A percentile compares a stretch with the other conserved stretches of the same genome.
These are phyloP conservation scores for Ophiostoma tasmaniense DNA, from an alignment of 2,329 filamentous ascomycete species.

Conservation along the genomic window DNA sequence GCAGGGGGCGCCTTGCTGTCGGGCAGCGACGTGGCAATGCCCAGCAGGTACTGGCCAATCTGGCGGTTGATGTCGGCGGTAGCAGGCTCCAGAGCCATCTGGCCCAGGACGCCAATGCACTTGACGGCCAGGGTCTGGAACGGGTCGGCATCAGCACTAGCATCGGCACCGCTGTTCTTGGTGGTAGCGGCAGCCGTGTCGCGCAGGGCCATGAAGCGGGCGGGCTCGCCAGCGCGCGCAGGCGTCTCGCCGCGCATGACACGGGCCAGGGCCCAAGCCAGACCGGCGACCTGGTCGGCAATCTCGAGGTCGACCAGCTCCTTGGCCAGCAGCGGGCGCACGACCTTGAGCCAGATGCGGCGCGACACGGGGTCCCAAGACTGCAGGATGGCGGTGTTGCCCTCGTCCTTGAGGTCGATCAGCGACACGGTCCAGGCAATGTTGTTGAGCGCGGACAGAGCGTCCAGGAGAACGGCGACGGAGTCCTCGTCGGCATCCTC, in stretches of 20 bases:
- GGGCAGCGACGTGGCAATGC: constrained; percentile 41
- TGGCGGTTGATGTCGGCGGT: constrained; percentile 49
- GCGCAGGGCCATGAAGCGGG: constrained; percentile 57
- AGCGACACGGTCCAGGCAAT: constrained; percentile 58
- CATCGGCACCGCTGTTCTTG: constrained; percentile 21
- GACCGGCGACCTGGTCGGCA: constrained; percentile 51
- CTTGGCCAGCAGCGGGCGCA: constrained; percentile 49
- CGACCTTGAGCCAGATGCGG: constrained; percentile 48
- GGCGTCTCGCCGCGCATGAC: constrained; percentile 43
- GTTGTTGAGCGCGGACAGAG: constrained; percentile 56
- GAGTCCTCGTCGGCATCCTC: constrained; percentile 16
- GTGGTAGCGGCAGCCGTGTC: constrained; percentile 26
- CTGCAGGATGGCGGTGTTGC: constrained; percentile 42
- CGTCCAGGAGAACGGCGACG: constrained; percentile 41
- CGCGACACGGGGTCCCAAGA: constrained; percentile 48
- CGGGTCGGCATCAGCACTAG: constrained; percentile 33
- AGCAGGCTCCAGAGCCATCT: constrained; percentile 49
- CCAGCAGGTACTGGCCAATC: constrained; percentile 55
- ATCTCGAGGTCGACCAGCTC: constrained; percentile 55
- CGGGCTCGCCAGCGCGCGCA: constrained; percentile 45
- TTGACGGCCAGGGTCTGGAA: constrained; percentile 57
- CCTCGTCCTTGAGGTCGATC: constrained; percentile 48
- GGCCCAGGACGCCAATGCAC: constrained; percentile 57
- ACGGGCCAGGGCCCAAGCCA: constrained; percentile 57
- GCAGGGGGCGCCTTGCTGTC: constrained; percentile 40